Evolutionary conservation across 257 asterid species (phyloP), one percentile per base, ranked within the genome.

Genomic region (Avicennia marina): DNA sequence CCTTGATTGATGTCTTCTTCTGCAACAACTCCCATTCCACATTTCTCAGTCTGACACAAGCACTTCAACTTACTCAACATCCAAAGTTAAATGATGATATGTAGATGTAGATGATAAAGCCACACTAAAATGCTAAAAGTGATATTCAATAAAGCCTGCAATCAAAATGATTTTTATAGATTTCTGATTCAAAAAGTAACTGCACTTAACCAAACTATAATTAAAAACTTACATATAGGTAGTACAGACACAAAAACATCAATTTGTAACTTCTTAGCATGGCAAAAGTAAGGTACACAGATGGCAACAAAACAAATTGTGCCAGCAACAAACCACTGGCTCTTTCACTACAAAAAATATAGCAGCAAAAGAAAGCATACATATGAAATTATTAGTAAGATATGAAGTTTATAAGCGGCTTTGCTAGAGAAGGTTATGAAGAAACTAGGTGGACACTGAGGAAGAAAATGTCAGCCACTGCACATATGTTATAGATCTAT

Each of bases 21-120:
- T 53, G 96, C 95, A 62, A 88, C 81, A 42, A 91, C 80, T 39
- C 98, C 98, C 67, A 75, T 62, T 69, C 98, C 98, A 82, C 98
- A 91, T 73, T 85, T 91, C 76, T 84, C 90, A n/a, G 98, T 91
- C 97, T 91, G 94, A 72, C 69, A 74, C 40, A 64, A 50, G 68
- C 48, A 63, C 38, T 27, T 56, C 53, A 67, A 48, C 61, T 49
- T 58, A 56, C 46, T 61, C 36, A 63, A 26, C 6, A 16, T 45
- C 53, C 50, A 68, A 48, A 44, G 61, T 12, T 16, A 33, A 64
- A 51, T 27, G 49, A 33, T 47, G 17, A 48, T 60, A 22, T 36
- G n/a, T 38, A 36, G 25, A 43, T 34, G 31, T 19, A 49, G 19
- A 19, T 17, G 32, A 61, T 38, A 27, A 56, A 13, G 25, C 32